Base-by-base conservation (phyloP, 208 protist species). In the Baffinella frigidus region DNA sequence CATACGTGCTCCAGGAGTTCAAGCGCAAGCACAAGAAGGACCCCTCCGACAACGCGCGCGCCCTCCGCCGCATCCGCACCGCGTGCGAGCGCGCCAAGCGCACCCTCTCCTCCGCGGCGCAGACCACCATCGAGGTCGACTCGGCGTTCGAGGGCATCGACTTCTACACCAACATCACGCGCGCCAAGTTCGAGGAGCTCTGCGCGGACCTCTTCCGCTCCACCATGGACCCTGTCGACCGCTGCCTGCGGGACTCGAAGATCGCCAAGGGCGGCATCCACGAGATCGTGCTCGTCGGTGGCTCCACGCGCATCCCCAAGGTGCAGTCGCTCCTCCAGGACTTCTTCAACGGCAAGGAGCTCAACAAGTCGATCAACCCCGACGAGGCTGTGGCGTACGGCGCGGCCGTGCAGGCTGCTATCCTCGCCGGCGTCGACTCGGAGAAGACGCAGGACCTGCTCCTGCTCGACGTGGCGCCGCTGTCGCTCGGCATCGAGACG, bases 181-280 rank as follows among this genome's bases (percentile, higher is more conserved):
- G 99, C 51, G 97, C 98, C 39, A 97, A 97, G 90, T 98, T 99
- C 93, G 99, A 99, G 96, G 97, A 99, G 94, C 95, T 98, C 14
- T 96, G 94, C 96, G 89, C 87, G 9, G 96, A 97, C 87, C 92
- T 97, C 24, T 98, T 98, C 96, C 90, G 95, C 39, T 93, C 80
- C 41, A 96, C 93, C 93, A 36, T 98, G 4, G 95, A 95, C 0
- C 97, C 93, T 81, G 93, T 98, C 56, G 96, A 97, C 71, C 94
- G 95, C 67, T 95, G 96, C 50, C 93, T 98, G 0, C 89, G 94
- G 41, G 97, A 98, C 90, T 94, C 96, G 51, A 97, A 97, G 92
- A 64, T 98, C n/a, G 81, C 95, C 89, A 98, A 98, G 95, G 27
- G 48, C 56, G 33, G 81, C 27, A 93, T 98, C 81, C 38, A 97